phyloP scores from a whole-genome alignment of 495 filamentous ascomycete species.

The Neurospora cerealis region DNA sequence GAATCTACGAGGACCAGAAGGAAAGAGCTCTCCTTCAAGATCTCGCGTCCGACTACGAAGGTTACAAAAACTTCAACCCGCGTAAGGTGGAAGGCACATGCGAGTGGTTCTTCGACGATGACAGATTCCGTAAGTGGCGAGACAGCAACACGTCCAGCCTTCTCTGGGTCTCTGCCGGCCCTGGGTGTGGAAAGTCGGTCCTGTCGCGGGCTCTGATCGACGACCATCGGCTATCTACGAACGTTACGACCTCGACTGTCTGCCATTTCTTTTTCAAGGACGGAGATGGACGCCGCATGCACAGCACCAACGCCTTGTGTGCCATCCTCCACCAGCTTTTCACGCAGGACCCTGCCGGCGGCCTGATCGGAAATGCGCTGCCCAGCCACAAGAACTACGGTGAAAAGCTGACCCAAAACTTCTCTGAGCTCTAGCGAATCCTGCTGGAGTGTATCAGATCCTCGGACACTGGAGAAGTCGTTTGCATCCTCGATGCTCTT shows the following conservation, averaged over 20 bases:
- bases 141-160: constrained; percentile 11
- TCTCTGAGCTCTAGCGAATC: constrained; percentile 32
- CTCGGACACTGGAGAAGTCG: constrained; percentile 26
- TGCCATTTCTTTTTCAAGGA: constrained; percentile 37
- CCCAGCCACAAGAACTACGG: constrained; percentile 11
- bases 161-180: constrained; percentile 33
- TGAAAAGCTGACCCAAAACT: constrained; percentile 17
- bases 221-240: constrained; percentile 12
- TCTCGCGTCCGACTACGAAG: constrained; percentile 21
- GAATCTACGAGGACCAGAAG: constrained; percentile 9
- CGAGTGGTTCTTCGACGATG: constrained; percentile 28
- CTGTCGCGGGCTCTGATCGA: constrained; percentile 24
- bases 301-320: constrained; percentile 17
- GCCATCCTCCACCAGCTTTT: constrained; percentile 32
- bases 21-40: constrained; percentile 13
- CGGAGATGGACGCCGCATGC: constrained; percentile 11
- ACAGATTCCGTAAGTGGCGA: constrained; percentile 22
- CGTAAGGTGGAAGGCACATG: constrained; percentile 21
- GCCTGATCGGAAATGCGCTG: constrained; percentile 17
- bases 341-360: constrained; percentile 2
- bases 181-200: constrained; percentile 36
- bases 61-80: constrained; percentile 19
- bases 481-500: constrained; percentile 35
- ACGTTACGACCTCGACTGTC: constrained; percentile 14
- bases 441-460: constrained; percentile 22